A percentile compares a stretch with the other conserved stretches of the same genome.
phyloP scores from a whole-genome alignment of 495 filamentous ascomycete species.

The Margaritispora aquatica region DNA sequence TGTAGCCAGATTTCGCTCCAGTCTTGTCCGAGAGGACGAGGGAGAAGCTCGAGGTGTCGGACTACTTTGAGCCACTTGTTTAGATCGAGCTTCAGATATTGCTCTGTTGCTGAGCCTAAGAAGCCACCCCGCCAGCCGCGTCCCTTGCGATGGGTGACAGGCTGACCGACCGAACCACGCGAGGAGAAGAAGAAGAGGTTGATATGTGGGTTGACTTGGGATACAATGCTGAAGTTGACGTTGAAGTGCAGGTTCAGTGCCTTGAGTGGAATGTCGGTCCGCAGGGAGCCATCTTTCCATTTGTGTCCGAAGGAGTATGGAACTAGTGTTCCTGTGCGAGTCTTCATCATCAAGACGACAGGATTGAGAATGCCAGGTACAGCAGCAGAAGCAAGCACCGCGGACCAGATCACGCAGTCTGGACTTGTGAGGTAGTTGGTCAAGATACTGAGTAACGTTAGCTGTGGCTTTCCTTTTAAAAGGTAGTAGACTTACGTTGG shows the following conservation, averaged over 20 bases:
- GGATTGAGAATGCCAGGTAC: conserved; percentile 95
- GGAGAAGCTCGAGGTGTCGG: conserved; percentile 84
- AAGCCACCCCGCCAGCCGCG: conserved; percentile 96
- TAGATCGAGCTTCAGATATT: conserved; percentile 90
- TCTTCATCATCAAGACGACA: conserved; percentile 96
- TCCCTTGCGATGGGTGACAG: conserved; percentile 88
- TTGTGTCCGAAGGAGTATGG: conserved; percentile 95
- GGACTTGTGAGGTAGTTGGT: conserved; percentile 91
- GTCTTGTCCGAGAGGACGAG: conserved; percentile 87
- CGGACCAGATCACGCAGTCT: conserved; percentile 97
- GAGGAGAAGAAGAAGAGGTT: conserved; percentile 98
- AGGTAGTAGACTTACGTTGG: conserved; percentile 47
- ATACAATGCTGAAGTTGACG: conserved; percentile 94
- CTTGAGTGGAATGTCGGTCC: conserved; percentile 93
- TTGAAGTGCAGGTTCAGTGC: conserved; percentile 94
- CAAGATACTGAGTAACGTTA: conserved; percentile 47
- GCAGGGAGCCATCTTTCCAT: conserved; percentile 93
- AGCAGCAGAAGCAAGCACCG: conserved; percentile 89
- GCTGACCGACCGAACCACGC: conserved; percentile 81
- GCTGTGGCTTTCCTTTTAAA: neutral
- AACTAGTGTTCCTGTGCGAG: conserved; percentile 59
- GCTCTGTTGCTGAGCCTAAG: conserved; percentile 83
- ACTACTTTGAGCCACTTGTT: conserved; percentile 96
- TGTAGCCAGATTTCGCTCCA: conserved; percentile 96
- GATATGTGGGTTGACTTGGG: conserved; percentile 95